Evolutionary conservation across 2,329 filamentous ascomycete genomes (phyloP).

Genomic region (Diaporthe batatas): DNA sequence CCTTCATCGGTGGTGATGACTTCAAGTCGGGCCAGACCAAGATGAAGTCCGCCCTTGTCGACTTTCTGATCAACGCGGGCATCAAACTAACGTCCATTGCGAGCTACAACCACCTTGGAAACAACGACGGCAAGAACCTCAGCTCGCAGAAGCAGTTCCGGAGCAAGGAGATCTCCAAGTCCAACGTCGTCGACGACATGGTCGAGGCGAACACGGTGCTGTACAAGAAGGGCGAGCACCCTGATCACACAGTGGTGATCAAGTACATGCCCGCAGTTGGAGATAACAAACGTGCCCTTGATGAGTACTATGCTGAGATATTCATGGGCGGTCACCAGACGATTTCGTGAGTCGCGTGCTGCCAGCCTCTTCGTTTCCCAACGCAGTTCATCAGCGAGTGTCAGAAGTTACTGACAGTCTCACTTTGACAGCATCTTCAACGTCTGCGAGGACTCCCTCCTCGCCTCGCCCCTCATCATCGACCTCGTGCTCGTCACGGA

Average conservation of each 20-base stretch:
- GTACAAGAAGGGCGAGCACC: constrained; percentile 93
- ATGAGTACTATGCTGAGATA: constrained; percentile 99
- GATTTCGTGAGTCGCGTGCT: constrained; percentile 73
- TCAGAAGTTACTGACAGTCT: constrained; percentile 40
- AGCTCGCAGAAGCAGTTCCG: constrained; percentile 98
- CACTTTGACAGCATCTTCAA: constrained; percentile 82
- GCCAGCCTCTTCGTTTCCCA: neutral
- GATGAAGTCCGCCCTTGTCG: constrained; percentile 99
- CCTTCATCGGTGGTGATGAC: constrained; percentile 97
- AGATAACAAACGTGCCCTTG: constrained; percentile 98
- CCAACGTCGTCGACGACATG: constrained; percentile 99
- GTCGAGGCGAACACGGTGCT: constrained; percentile 93
- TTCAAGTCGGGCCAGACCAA: constrained; percentile 99
- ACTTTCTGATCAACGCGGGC: constrained; percentile 98
- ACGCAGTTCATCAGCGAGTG: neutral
- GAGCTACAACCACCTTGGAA: constrained; percentile 99
- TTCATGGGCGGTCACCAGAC: constrained; percentile 99
- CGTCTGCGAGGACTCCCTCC: constrained; percentile 97
- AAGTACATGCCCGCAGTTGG: constrained; percentile 99
- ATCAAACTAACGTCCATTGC: constrained; percentile 99
- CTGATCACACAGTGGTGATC: constrained; percentile 98
- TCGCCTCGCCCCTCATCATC: constrained; percentile 97
- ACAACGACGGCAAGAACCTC: constrained; percentile 99
- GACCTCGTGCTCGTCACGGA: constrained; percentile 93
- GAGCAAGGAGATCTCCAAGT: constrained; percentile 99